These are phyloP conservation scores for Coccomyxa sp. DNA, from an alignment of 139 green algal species.

Conservation along the genomic window DNA sequence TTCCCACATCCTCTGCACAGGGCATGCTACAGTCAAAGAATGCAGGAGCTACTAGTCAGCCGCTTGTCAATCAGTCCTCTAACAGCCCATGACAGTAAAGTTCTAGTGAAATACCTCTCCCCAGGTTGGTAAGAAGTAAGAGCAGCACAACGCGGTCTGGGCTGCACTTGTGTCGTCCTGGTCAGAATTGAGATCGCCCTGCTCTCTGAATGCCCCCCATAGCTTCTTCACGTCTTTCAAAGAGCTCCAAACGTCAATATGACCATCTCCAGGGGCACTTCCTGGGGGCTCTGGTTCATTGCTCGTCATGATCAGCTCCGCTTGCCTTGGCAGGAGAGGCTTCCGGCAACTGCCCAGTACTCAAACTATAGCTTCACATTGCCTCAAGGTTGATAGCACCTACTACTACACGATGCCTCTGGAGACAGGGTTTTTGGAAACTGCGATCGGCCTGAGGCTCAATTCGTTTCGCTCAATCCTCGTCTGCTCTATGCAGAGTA, in stretches of 20 bases:
- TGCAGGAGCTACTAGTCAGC: not conserved
- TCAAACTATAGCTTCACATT: too few relatives aligned
- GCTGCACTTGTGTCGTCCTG: not conserved
- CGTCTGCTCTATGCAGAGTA: too few relatives aligned
- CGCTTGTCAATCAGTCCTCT: not conserved
- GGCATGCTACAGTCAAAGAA: not conserved
- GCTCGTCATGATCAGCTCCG: not conserved
- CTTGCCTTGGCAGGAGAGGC: too few relatives aligned
- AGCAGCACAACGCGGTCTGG: not conserved
- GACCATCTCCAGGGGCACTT: not conserved
- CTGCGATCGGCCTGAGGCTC: too few relatives aligned
- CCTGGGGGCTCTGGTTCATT: not conserved
- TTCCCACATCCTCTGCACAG: conserved; percentile 2
- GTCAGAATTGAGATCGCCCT: not conserved
- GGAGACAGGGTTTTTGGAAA: too few relatives aligned
- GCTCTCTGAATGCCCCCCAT: not conserved
- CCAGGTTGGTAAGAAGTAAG: not conserved
- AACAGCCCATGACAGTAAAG: too few relatives aligned
- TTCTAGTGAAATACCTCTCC: not conserved
- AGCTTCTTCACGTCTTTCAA: not conserved
- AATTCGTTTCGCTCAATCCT: too few relatives aligned
- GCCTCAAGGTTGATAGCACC: too few relatives aligned
- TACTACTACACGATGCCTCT: too few relatives aligned
- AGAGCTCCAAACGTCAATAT: not conserved
- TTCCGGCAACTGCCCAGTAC: too few relatives aligned